Evolutionary conservation across 1,284 basidiomycete species (phyloP), one percentile per base, ranked within the genome.

Genomic region (Boletus holoroseus): DNA sequence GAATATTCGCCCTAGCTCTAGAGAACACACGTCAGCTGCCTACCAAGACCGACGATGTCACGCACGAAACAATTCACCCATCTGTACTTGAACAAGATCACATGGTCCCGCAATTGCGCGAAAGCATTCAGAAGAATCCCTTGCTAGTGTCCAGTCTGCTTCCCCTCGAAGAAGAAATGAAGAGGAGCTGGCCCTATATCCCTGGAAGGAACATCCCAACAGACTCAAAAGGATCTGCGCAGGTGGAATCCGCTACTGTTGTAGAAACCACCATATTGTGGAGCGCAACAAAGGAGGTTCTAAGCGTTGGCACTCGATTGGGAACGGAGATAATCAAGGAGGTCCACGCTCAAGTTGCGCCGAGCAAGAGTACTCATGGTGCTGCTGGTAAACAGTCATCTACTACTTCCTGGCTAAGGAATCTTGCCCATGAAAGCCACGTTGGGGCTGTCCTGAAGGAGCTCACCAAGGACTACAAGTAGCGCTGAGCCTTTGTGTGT

Each of bases 21-120:
- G 68, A 63, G 22, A 69, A 74, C 15, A 69, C 73, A 44, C 76
- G 83, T 13, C 60, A 66, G 26, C 59, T 82, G n/a, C 83, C 84
- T 2, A 73, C 68, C 0, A 44, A 60, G 7, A 66, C 66, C 0
- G 64, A 79, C 52, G 59, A 73, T n/a, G 54, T 72, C 6, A 84
- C 83, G 0, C 72, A 79, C 44, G 84, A 87, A 64, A 73, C 62
- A 0, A 76, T 85, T 32, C 84, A 86, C 56, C 66, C 77, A 1
- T 85, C 83, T 6, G 79, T 81, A 3, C 61, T 78, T 30, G 59
- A 72, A 32, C 83, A 82, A 56, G 59, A 56, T 6, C 55, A 61
- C 6, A 49, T 74, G 5, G 58, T 68, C 34, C 68, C 73, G 1
- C 60, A 65, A 18, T 58, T 83, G 16, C 57, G 56, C 8, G 55